A percentile compares a stretch with the other conserved stretches of the same genome.
These are phyloP conservation scores for Crithidia sp. DNA, from an alignment of 208 protist species.

Conservation along the genomic window DNA sequence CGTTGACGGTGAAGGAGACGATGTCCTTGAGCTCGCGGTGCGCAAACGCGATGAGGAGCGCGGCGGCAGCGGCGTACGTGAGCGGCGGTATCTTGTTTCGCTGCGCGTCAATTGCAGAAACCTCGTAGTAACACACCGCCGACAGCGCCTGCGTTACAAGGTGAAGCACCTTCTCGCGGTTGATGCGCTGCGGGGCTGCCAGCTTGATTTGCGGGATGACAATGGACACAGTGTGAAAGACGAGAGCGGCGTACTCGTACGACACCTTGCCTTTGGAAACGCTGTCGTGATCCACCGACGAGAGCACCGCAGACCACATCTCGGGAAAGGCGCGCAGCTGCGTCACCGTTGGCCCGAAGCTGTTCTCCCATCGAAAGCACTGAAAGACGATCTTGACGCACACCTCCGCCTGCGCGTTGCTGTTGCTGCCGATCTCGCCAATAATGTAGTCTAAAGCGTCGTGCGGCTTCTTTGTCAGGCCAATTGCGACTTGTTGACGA, in stretches of 20 bases:
- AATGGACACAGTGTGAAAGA: conserved; percentile 79
- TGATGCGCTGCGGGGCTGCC: conserved; percentile 80
- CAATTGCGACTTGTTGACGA: conserved; percentile 76
- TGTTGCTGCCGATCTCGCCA: conserved; percentile 60
- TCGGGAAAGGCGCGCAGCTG: conserved; percentile 74
- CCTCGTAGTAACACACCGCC: conserved; percentile 69
- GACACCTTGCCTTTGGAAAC: conserved; percentile 46
- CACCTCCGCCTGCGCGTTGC: conserved; percentile 37
- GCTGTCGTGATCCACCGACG: conserved; percentile 56
- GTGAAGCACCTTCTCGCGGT: conserved; percentile 59
- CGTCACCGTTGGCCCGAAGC: conserved; percentile 78
- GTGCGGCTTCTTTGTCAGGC: conserved; percentile 77
- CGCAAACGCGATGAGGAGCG: conserved; percentile 77
- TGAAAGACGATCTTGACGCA: conserved; percentile 87
- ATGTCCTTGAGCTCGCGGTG: conserved; percentile 86
- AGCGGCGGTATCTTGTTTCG: conserved; percentile 43
- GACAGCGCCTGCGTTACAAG: conserved; percentile 69
- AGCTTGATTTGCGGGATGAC: conserved; percentile 89
- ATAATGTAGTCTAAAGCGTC: conserved; percentile 66
- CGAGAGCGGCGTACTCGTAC: conserved; percentile 67
- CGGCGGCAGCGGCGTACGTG: conserved; percentile 73
- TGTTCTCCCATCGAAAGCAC: conserved; percentile 82
- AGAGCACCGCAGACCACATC: conserved; percentile 80
- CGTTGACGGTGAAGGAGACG: conserved; percentile 69
- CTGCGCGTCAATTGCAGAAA: conserved; percentile 19